Base-by-base conservation (phyloP, 2,329 filamentous ascomycete genomes). In the Aspergillus brasiliensis region DNA sequence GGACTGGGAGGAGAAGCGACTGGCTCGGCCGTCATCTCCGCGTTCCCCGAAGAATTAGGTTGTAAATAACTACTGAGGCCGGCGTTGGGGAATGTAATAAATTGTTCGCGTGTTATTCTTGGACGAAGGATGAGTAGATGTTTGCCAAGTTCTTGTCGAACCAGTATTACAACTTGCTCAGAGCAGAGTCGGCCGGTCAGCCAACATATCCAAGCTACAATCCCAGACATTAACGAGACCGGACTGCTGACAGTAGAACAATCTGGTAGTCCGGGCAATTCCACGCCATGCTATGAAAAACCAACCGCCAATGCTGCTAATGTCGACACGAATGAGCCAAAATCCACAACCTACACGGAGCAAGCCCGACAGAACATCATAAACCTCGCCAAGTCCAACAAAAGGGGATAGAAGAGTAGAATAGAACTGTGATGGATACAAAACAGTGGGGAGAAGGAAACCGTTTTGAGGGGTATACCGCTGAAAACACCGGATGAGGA, bases 1-100 rank as follows among this genome's bases (percentile, higher is more conserved):
- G 42, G 73, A 76, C 23, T 85, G 82, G 77, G 79, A 81, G 69
- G 69, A 76, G 59, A 76, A 78, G 62, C 77, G 79, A 59, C 69
- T 58, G 13, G 61, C 61, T 21, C 40, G 40, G 40, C 31, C 31
- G 31, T 44, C 40, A 19, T 21, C 40, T 13, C 40, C 40, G 11
- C 40, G 40, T 42, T 44, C 40, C 21, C 31, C 31, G 31, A 34
- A 34, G 10, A 23, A 44, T 13, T 23, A 23, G 31, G 13, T 5
- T 23, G 40, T 44, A 37, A 37, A 40, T 40, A 44, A 8, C 11
- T 44, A 34, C 19, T 23, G n/a, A 23, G 40, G 10, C 11, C 19
- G 40, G 40, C 40, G 40, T 44, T 44, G 40, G 40, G 40, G 13
- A 6, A 23, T 44, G 19, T 19, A 44, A 44, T 44, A 23, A 44